Percentiles rank a stretch among this genome's conserved stretches.
These are phyloP conservation scores for Coprinopsis marcescibilis DNA, from an alignment of 768 basidiomycete species.

Conservation along the genomic window DNA sequence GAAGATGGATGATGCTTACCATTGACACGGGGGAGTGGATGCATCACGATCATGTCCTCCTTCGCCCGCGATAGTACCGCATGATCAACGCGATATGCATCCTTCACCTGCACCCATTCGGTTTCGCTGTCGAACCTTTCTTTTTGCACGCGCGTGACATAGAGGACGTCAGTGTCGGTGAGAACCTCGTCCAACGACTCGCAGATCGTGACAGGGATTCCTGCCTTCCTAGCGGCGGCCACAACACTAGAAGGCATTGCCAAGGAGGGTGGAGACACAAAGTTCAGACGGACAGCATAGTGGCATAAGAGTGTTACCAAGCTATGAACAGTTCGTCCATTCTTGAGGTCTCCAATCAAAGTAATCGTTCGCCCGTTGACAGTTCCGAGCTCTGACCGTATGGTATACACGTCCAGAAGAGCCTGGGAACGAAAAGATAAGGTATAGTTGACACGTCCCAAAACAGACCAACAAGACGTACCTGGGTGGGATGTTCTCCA, in stretches of 20 bases:
- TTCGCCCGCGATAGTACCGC: slow-evolving; percentile 90
- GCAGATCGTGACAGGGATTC: slow-evolving; percentile 70
- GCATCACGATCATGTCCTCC: slow-evolving; percentile 98
- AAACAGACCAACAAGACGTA: slow-evolving; percentile 24
- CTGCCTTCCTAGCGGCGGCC: slow-evolving; percentile 76
- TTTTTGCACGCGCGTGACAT: slow-evolving; percentile 94
- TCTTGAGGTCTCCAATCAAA: slow-evolving; percentile 92
- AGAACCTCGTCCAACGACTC: slow-evolving; percentile 91
- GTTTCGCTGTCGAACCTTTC: slow-evolving; percentile 79
- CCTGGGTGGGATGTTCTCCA: slow-evolving; percentile 97
- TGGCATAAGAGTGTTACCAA: slow-evolving; percentile 87
- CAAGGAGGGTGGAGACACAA: slow-evolving; percentile 83
- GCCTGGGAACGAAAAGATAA: slow-evolving; percentile 41
- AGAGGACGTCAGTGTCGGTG: slow-evolving; percentile 90
- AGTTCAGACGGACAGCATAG: slow-evolving; percentile 92
- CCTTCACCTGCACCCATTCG: slow-evolving; percentile 90
- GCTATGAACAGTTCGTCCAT: slow-evolving; percentile 95
- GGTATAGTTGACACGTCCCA: slow-evolving; percentile 2
- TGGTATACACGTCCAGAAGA: slow-evolving; percentile 85
- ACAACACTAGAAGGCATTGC: slow-evolving; percentile 88
- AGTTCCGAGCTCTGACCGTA: slow-evolving; percentile 95
- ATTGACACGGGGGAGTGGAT: slow-evolving; percentile 92
- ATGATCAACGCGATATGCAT: slow-evolving; percentile 90
- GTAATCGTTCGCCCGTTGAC: slow-evolving; percentile 95
- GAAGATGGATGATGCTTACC: slow-evolving; percentile 38